A percentile compares a stretch with the other conserved stretches of the same genome.
Conservation (phyloP, 352 stramenopile genomes). For the Phytophthora foliorum region DNA sequence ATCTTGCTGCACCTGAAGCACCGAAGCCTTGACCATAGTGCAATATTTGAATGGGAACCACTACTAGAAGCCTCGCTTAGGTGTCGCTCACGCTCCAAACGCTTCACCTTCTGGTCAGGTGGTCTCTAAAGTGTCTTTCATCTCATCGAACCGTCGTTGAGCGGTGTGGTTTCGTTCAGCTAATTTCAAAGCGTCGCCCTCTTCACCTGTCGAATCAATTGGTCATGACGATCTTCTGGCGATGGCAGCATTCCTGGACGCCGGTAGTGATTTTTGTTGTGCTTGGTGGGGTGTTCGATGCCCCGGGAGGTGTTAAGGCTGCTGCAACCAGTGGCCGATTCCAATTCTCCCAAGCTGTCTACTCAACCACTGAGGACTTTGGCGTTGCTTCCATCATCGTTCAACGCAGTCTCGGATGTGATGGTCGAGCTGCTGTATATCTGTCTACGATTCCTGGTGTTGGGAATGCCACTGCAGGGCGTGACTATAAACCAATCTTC, state of each 20-base stretch:
- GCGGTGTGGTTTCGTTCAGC: neutral
- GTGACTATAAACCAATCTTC: conserved; percentile 66
- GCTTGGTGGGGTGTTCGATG: neutral
- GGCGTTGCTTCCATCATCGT: conserved; percentile 73
- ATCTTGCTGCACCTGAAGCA: conserved; percentile 25
- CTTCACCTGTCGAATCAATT: neutral
- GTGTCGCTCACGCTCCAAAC: neutral
- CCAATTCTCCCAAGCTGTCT: conserved; percentile 67
- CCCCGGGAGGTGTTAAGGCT: conserved; percentile 7
- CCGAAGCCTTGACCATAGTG: conserved; percentile 42
- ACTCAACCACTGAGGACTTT: conserved; percentile 70
- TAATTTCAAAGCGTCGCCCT: conserved; percentile 25
- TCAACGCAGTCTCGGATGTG: conserved; percentile 67
- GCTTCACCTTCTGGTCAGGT: neutral
- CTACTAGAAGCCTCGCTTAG: conserved; percentile 1
- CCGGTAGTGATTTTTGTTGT: neutral
- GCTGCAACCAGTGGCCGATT: conserved; percentile 49
- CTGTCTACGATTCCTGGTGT: conserved; percentile 56
- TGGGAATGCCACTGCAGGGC: conserved; percentile 58
- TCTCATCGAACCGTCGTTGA: neutral
- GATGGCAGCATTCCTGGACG: conserved; percentile 1
- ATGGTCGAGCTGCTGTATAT: conserved; percentile 71
- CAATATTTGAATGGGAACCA: conserved; percentile 11
- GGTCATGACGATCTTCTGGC: conserved; percentile 22
- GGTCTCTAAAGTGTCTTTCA: neutral